Evolutionary conservation across 768 basidiomycete species (phyloP), one percentile per base, ranked within the genome.

Genomic region (Podaxis sp.): DNA sequence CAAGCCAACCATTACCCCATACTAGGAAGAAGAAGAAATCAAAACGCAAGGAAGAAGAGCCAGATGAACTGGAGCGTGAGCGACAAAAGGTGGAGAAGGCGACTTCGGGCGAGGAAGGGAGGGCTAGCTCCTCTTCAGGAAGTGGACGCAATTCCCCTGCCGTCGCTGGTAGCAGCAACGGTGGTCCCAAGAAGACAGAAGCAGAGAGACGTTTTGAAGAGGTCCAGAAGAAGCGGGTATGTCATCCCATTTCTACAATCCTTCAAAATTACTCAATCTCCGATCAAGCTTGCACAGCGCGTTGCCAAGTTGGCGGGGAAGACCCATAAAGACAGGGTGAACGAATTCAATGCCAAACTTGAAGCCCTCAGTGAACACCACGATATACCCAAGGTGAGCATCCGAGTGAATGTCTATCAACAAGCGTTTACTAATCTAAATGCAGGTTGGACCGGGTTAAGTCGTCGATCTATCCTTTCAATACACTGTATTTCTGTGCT

Each of bases 301-400:
- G 91, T 96, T 17, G 82, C 84, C 17, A 92, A 86, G 75, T 70
- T 92, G 69, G 94, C 95, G 0, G 79, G 79, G 69, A 93, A 91
- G 78, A 93, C 92, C 5, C 95, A 97, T 77, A 97, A 97, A 76
- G 95, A 97, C 64, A 88, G 95, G 48, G 95, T 97, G 40, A 87
- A 85, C 66, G 93, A 95, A 70, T 93, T 96, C 70, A 97, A 97
- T 71, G 69, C 83, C 26, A 91, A 95, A 72, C 80, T 97, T 8
- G 95, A 96, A 76, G 78, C 85, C 63, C 82, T 95, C 62, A 92
- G 90, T 74, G 94, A 96, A 78, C 95, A 95, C 82, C 92, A 96
- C 74, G 94, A 96, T 73, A 95, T 95, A 70, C 94, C 94, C 44
- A 95, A 96, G 84, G 93, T 88, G 72, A 64, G 66, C 48, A 17